Evolutionary conservation across 768 basidiomycete genomes (phyloP).

Genomic region (Mrakia hoshinonis): DNA sequence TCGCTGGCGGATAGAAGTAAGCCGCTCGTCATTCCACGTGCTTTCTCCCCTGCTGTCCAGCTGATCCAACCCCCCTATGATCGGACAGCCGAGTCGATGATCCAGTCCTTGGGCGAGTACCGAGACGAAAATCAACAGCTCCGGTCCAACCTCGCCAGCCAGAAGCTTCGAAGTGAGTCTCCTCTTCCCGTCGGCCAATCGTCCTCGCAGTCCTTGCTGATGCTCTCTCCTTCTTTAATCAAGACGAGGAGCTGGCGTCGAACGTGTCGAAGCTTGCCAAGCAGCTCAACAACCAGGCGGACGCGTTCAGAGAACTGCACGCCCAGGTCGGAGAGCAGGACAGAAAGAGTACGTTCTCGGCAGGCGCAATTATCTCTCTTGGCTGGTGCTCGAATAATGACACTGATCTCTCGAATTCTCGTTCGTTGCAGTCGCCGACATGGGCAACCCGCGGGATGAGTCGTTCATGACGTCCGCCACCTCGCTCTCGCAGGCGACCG

Average conservation of each 20-base stretch:
- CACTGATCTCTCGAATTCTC: background rate
- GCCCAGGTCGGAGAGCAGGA: background rate
- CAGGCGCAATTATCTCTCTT: too few relatives aligned
- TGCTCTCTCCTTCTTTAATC: too few relatives aligned
- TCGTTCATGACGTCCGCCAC: background rate
- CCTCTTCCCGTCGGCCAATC: background rate
- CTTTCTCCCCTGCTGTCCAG: background rate
- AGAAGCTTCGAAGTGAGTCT: conserved; percentile 12
- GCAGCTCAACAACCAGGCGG: conserved; percentile 7
- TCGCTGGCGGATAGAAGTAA: background rate
- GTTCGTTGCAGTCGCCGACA: background rate
- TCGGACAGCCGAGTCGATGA: background rate
- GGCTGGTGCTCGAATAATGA: background rate
- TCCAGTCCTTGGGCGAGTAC: background rate
- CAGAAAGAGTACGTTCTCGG: background rate
- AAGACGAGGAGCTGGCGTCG: conserved; percentile 1
- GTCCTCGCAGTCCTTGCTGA: too few relatives aligned
- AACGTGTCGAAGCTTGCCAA: conserved; percentile 7
- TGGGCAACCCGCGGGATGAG: background rate
- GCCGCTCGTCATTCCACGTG: background rate
- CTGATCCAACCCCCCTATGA: background rate
- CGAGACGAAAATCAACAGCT: conserved; percentile 3
- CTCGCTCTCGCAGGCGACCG: background rate
- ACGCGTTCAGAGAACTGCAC: background rate
- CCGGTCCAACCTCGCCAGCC: background rate